These are phyloP conservation scores for Trichophyton rubrum DNA, from an alignment of 2,329 filamentous ascomycete species.

Conservation along the genomic window DNA sequence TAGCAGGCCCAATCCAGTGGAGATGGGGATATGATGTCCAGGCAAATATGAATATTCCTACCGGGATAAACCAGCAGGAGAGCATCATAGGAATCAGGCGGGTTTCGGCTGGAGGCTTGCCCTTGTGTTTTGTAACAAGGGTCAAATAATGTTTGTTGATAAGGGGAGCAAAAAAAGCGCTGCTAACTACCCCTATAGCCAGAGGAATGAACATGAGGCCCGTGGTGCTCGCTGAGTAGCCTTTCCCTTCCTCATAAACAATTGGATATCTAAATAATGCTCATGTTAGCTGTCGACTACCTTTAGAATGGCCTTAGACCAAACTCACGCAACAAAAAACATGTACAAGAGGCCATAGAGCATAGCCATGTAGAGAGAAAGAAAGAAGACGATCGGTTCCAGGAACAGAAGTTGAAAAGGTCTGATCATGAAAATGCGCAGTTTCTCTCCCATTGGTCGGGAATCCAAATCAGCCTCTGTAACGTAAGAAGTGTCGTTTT, in stretches of 20 bases:
- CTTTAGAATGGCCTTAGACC: conserved; percentile 28
- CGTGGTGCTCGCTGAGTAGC: conserved; percentile 58
- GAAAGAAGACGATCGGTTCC: conserved; percentile 74
- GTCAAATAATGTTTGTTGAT: conserved; percentile 73
- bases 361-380: conserved; percentile 75
- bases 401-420: conserved; percentile 76
- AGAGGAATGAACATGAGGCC: conserved; percentile 81
- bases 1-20: conserved; percentile 57
- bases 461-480: conserved; percentile 71
- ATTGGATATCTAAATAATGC: conserved; percentile 33
- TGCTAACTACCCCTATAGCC: conserved; percentile 59
- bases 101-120: conserved; percentile 62
- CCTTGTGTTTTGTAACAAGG: conserved; percentile 49
- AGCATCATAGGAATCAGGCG: conserved; percentile 74
- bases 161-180: conserved; percentile 54
- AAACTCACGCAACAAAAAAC: conserved; percentile 41
- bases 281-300: conserved; percentile 10
- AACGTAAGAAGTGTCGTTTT: conserved; percentile 54
- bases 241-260: conserved; percentile 68
- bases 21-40: conserved; percentile 55
- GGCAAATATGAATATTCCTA: conserved; percentile 55
- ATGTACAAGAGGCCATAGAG: conserved; percentile 44
- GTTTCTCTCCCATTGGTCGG: conserved; percentile 54
- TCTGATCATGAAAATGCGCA: conserved; percentile 63
- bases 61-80: conserved; percentile 59